Conservation (phyloP, 257 asterid species). For the Anisodus tanguticus region DNA sequence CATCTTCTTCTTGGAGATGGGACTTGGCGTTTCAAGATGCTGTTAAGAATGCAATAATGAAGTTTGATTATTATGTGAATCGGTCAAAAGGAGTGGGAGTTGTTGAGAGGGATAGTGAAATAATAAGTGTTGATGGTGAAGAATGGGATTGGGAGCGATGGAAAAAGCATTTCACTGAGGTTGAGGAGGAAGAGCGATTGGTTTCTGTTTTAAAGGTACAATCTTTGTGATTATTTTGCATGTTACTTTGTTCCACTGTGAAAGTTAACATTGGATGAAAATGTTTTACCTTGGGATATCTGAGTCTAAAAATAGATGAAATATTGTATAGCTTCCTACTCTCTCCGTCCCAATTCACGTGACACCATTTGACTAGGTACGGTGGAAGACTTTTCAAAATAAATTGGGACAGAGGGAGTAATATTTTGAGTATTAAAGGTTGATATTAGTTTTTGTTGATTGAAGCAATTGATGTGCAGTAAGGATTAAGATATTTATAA, state of each 20-base stretch:
- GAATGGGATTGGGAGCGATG: slow-evolving; percentile 98
- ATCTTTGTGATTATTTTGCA: background rate
- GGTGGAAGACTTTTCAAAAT: no score
- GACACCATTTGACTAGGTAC: no score
- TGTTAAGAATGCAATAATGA: slow-evolving; percentile 58
- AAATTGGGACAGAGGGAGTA: no score
- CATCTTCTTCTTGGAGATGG: slow-evolving; percentile 59
- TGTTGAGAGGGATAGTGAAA: slow-evolving; percentile 33
- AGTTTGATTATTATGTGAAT: slow-evolving; percentile 53
- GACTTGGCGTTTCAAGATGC: slow-evolving; percentile 66
- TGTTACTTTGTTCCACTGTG: background rate
- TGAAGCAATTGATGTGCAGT: background rate
- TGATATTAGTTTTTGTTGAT: background rate
- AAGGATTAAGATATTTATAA: background rate
- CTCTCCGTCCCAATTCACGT: no score
- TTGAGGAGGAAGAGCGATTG: slow-evolving; percentile 83
- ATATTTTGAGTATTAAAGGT: no score
- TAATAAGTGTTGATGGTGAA: slow-evolving; percentile 42
- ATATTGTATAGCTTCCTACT: no score
- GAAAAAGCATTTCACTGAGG: slow-evolving; percentile 73
- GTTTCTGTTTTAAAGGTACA: slow-evolving; percentile 72
- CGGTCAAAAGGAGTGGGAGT: slow-evolving; percentile 45
- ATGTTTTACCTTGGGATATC: background rate
- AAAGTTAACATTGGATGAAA: background rate
- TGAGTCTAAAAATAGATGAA: background rate